These are phyloP conservation scores for Pseudocercospora macadamiae DNA, from an alignment of 2,329 filamentous ascomycete genomes.

Conservation along the genomic window DNA sequence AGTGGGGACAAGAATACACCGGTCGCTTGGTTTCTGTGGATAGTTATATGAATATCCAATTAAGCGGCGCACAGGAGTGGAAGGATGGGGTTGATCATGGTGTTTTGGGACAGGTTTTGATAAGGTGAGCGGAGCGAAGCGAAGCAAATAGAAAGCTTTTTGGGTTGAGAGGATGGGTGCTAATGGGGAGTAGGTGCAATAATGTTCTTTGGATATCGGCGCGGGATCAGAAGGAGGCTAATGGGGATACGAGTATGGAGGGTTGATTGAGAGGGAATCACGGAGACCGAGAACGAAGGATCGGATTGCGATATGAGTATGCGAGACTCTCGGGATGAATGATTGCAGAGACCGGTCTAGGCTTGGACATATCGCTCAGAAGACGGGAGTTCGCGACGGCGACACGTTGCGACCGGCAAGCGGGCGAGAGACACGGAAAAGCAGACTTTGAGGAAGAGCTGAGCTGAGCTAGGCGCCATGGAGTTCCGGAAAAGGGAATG, in stretches of 20 bases:
- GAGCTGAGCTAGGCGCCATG: neutral
- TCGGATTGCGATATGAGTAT: neutral
- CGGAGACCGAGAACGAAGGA: slow-evolving; percentile 17
- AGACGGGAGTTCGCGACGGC: too few species aligned
- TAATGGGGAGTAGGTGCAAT: slow-evolving; percentile 68
- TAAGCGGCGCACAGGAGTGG: slow-evolving; percentile 88
- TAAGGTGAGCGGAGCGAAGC: slow-evolving; percentile 62
- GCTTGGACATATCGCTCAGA: too few species aligned
- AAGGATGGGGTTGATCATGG: slow-evolving; percentile 85
- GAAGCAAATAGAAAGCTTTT: neutral
- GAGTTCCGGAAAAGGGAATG: neutral
- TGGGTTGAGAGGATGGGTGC: neutral
- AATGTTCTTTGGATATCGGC: slow-evolving; percentile 91
- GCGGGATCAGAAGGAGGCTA: slow-evolving; percentile 29
- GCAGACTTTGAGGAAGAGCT: too few species aligned
- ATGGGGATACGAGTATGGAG: slow-evolving; percentile 38
- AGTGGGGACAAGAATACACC: slow-evolving; percentile 99
- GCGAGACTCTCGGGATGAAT: neutral
- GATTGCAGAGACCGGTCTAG: neutral
- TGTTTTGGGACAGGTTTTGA: slow-evolving; percentile 85
- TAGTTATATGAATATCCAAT: slow-evolving; percentile 98
- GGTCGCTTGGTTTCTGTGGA: slow-evolving; percentile 90
- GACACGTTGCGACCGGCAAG: neutral
- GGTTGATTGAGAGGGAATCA: slow-evolving; percentile 41
- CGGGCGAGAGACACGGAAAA: neutral